A percentile compares a stretch with the other conserved stretches of the same genome.
Conservation (phyloP, 192 early-diverging fungal species). For the Mortierella claussenii region DNA sequence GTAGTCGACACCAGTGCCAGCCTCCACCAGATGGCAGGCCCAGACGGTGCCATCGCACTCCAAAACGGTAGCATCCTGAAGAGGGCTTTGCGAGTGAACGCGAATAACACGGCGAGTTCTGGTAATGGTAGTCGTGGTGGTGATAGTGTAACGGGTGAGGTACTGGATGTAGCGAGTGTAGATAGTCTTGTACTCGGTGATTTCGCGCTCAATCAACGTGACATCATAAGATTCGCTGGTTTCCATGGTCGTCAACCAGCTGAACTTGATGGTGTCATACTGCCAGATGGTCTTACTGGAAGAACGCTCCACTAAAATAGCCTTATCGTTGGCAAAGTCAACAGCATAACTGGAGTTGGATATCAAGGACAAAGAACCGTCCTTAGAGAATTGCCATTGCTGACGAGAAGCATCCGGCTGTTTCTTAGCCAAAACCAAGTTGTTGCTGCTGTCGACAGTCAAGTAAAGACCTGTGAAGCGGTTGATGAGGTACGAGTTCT, state of each 20-base stretch:
- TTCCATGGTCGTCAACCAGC: constrained; percentile 29
- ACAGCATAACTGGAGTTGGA: constrained; percentile 36
- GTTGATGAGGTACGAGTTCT: constrained; percentile 42
- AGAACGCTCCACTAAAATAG: constrained; percentile 47
- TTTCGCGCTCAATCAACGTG: constrained; percentile 24
- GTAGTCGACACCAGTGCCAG: constrained; percentile 43
- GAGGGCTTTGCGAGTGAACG: constrained; percentile 19
- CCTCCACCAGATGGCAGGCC: constrained; percentile 45
- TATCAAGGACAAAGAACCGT: constrained; percentile 31
- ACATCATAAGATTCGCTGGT: constrained; percentile 5
- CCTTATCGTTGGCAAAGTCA: constrained; percentile 49
- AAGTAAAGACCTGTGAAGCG: constrained; percentile 41
- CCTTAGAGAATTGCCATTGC: constrained; percentile 50
- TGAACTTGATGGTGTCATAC: constrained; percentile 27
- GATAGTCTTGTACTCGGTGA: constrained; percentile 49
- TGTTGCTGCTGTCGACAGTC: constrained; percentile 13
- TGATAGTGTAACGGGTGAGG: constrained; percentile 33
- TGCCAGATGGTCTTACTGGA: constrained; percentile 42
- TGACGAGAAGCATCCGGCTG: constrained; percentile 28
- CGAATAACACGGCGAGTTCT: constrained; percentile 39
- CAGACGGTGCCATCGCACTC: constrained; percentile 35
- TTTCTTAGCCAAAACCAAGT: constrained; percentile 31
- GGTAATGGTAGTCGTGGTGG: constrained; percentile 30
- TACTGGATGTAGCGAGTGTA: constrained; percentile 52
- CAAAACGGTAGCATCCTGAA: constrained; percentile 36